Conservation (phyloP, 163 green algal species). For the Scenedesmus sp. region DNA sequence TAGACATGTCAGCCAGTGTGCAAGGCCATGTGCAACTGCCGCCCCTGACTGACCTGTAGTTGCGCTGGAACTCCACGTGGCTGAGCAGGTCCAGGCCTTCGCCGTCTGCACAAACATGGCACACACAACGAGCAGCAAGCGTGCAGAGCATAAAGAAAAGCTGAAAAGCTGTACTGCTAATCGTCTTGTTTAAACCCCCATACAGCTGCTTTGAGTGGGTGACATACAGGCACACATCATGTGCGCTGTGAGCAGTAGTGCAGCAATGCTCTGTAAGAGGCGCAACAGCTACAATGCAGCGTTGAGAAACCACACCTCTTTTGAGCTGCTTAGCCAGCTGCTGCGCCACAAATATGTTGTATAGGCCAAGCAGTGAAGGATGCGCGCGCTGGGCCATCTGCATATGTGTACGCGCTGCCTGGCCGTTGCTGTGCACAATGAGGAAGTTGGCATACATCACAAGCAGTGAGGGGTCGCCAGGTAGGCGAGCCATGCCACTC, state of each 20-base stretch:
- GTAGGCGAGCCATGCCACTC: slow-evolving; percentile 57
- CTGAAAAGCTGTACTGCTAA: too few species aligned
- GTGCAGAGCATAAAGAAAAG: too few species aligned
- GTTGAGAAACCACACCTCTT: neutral
- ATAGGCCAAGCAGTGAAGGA: slow-evolving; percentile 50
- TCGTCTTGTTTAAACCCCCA: too few species aligned
- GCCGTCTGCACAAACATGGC: neutral
- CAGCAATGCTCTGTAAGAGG: too few species aligned
- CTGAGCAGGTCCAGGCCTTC: slow-evolving; percentile 25
- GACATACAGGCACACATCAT: too few species aligned
- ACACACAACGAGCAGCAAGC: neutral
- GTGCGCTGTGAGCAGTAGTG: too few species aligned
- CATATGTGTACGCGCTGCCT: slow-evolving; percentile 58
- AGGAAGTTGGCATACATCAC: slow-evolving; percentile 64
- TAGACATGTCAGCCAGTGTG: too few species aligned
- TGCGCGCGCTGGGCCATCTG: slow-evolving; percentile 52
- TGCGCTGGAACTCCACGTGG: slow-evolving; percentile 39
- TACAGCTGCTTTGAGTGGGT: too few species aligned
- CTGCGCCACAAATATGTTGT: slow-evolving; percentile 30
- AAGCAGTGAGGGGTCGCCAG: slow-evolving; percentile 50
- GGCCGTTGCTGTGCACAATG: slow-evolving; percentile 54
- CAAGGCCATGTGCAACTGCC: neutral
- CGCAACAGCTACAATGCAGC: too few species aligned
- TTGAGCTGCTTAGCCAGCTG: slow-evolving; percentile 37
- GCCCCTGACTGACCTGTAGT: slow-evolving; percentile 21